Percentiles rank a stretch among this genome's conserved stretches.
phyloP scores from a whole-genome alignment of 116 monocot genomes.

The Dioscorea cayenensis region DNA sequence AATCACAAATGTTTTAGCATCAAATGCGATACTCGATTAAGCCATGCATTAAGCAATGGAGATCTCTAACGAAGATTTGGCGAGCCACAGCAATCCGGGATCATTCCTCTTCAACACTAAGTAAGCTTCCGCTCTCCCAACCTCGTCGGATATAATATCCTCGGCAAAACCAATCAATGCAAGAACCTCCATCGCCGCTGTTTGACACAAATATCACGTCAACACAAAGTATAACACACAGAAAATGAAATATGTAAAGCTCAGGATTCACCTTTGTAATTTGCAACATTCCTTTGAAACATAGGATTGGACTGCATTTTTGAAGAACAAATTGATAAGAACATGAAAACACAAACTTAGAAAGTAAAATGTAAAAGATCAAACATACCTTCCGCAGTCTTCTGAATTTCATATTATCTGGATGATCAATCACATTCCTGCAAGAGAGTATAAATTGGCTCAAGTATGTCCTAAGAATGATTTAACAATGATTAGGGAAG shows the following conservation, averaged over 20 bases:
- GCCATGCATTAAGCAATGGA: slow-evolving; percentile 26
- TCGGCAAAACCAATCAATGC: slow-evolving; percentile 65
- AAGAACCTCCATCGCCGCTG: slow-evolving; percentile 96
- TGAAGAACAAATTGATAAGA: not conserved
- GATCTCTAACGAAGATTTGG: slow-evolving; percentile 69
- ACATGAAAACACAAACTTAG: not conserved
- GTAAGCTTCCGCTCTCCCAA: slow-evolving; percentile 59
- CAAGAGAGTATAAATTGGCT: not conserved
- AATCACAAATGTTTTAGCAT: not conserved
- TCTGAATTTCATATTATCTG: slow-evolving; percentile 58
- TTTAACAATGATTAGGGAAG: not conserved
- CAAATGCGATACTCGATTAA: not conserved
- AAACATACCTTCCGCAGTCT: slow-evolving; percentile 62
- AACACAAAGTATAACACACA: not conserved
- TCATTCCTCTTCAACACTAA: slow-evolving; percentile 78
- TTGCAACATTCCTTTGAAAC: slow-evolving; percentile 77
- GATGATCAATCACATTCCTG: slow-evolving; percentile 91
- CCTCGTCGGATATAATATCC: slow-evolving; percentile 46
- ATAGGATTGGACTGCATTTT: slow-evolving; percentile 63
- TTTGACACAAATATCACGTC: not conserved
- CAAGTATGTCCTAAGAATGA: not conserved
- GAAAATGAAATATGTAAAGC: not conserved
- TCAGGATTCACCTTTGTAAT: slow-evolving; percentile 40
- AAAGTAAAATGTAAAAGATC: not conserved
- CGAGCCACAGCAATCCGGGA: slow-evolving; percentile 93